phyloP scores from a whole-genome alignment of 352 stramenopile species.

The Pythium pectinolyticum region DNA sequence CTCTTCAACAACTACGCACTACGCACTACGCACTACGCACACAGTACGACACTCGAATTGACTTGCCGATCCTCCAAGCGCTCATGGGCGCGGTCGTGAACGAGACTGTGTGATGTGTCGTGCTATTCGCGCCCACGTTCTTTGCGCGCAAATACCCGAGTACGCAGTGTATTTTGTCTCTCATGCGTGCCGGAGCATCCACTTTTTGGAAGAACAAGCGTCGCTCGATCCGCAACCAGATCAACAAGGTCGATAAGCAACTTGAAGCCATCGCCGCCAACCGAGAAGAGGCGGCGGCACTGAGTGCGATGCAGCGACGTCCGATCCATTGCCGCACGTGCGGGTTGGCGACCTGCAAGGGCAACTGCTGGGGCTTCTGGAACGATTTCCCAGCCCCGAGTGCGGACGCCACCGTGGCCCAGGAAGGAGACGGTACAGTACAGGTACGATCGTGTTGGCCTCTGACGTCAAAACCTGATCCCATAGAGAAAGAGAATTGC shows the following conservation, averaged over 20 bases:
- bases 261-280: slow-evolving; percentile 44
- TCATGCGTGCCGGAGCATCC: slow-evolving; percentile 38
- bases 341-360: slow-evolving; percentile 46
- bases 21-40: too few relatives aligned
- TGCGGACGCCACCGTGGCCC: neutral
- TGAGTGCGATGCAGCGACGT: slow-evolving; percentile 32
- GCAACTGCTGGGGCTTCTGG: slow-evolving; percentile 80
- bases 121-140: slow-evolving; percentile 44
- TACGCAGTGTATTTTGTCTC: slow-evolving; percentile 35
- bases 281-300: slow-evolving; percentile 37
- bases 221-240: slow-evolving; percentile 77
- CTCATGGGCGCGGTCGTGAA: too few relatives aligned
- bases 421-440: neutral
- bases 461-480: too few relatives aligned
- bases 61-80: too few relatives aligned
- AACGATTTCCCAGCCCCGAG: slow-evolving; percentile 39
- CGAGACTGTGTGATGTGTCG: too few relatives aligned
- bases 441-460: too few relatives aligned
- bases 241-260: slow-evolving; percentile 56
- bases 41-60: too few relatives aligned
- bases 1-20: too few relatives aligned
- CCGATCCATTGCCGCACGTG: slow-evolving; percentile 73
- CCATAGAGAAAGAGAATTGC: too few relatives aligned
- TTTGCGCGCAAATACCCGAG: slow-evolving; percentile 21
- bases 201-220: slow-evolving; percentile 73